These are phyloP conservation scores for Suillus luteus DNA, from an alignment of 768 basidiomycete species.

Conservation along the genomic window DNA sequence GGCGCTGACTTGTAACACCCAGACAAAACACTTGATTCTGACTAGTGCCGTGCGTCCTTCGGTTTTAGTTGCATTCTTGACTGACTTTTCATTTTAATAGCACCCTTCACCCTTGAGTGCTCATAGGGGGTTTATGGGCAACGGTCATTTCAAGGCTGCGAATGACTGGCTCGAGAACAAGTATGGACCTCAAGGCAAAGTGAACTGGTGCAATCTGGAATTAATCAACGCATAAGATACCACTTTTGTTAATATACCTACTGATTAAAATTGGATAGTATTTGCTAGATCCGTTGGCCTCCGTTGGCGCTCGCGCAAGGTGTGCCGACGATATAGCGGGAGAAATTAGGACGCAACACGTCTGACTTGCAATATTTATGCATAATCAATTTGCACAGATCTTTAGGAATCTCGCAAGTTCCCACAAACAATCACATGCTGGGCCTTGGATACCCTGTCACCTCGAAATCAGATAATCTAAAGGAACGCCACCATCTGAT, in stretches of 20 bases:
- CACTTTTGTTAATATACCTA: conserved; percentile 30
- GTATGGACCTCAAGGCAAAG: conserved; percentile 70
- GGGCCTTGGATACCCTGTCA: background rate
- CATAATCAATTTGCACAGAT: conserved; percentile 2
- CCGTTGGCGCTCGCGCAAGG: background rate
- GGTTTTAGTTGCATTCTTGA: conserved; percentile 22
- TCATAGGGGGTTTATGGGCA: conserved; percentile 80
- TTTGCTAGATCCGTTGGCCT: background rate
- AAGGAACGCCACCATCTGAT: conserved; percentile 1
- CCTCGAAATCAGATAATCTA: background rate
- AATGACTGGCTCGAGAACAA: conserved; percentile 84
- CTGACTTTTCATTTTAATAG: conserved; percentile 40
- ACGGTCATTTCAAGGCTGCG: conserved; percentile 83
- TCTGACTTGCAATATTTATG: conserved; percentile 3
- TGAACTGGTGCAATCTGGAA: conserved; percentile 69
- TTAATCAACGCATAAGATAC: conserved; percentile 17
- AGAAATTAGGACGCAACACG: background rate
- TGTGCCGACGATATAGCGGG: background rate
- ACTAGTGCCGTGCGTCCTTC: conserved; percentile 63
- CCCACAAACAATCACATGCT: conserved; percentile 2
- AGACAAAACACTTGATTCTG: conserved; percentile 83
- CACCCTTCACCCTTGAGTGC: conserved; percentile 88
- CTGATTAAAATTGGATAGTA: conserved; percentile 5
- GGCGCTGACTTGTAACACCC: conserved; percentile 6
- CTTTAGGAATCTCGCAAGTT: conserved; percentile 3